Conservation (phyloP, 768 basidiomycete genomes). For the Tricholoma sp. region DNA sequence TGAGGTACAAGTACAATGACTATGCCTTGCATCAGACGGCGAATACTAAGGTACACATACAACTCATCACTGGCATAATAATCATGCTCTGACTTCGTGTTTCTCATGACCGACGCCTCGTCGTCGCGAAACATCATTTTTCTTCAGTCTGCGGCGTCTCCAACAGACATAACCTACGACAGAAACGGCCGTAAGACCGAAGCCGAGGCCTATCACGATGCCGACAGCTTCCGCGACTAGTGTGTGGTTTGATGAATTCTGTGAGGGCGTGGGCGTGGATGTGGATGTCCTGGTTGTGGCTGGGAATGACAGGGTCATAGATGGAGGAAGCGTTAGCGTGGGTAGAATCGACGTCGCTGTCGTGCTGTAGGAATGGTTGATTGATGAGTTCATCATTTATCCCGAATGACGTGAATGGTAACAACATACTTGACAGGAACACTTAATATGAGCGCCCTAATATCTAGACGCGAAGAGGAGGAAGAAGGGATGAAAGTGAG, state of each 20-base stretch:
- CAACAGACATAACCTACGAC: constrained; percentile 19
- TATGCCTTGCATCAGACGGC: background rate
- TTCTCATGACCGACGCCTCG: background rate
- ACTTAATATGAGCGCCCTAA: constrained; percentile 31
- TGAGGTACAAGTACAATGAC: background rate
- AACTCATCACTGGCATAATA: background rate
- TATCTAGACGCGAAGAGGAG: constrained; percentile 28
- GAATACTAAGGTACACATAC: background rate
- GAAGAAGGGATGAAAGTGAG: constrained; percentile 32
- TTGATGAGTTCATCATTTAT: background rate
- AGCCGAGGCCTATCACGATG: constrained; percentile 24
- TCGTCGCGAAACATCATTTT: constrained; percentile 4
- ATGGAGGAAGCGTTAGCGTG: constrained; percentile 29
- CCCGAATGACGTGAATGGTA: background rate
- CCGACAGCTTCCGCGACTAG: constrained; percentile 19
- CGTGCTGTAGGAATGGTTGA: background rate
- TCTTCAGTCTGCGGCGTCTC: constrained; percentile 16
- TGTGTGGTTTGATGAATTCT: constrained; percentile 8
- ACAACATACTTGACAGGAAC: constrained; percentile 32
- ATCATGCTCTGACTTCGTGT: background rate
- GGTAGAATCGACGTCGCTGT: constrained; percentile 29
- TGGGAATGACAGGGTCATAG: constrained; percentile 25
- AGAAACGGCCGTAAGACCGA: constrained; percentile 23
- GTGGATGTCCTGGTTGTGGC: constrained; percentile 1
- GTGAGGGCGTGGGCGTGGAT: constrained; percentile 1